Conservation (phyloP, 495 filamentous ascomycete genomes). For the Neurospora sp. region DNA sequence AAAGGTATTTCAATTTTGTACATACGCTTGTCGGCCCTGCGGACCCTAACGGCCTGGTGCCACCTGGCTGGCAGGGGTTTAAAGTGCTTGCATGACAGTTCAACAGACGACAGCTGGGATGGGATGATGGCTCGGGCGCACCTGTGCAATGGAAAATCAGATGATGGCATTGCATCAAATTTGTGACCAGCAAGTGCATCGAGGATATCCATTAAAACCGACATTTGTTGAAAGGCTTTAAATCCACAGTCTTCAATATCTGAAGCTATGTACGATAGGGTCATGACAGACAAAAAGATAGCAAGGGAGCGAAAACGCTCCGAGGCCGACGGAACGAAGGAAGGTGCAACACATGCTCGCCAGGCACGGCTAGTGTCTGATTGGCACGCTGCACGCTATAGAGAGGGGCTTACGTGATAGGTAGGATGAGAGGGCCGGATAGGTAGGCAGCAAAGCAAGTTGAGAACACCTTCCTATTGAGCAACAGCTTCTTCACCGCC, state of each 20-base stretch:
- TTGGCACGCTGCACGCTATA: neutral
- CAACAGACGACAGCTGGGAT: neutral
- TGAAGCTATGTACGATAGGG: neutral
- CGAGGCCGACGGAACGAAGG: neutral
- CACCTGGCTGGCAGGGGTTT: slow-evolving; percentile 2
- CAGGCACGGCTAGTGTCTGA: neutral
- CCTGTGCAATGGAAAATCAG: neutral
- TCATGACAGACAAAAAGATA: neutral
- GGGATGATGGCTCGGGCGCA: neutral
- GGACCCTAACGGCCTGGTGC: neutral
- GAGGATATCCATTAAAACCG: neutral
- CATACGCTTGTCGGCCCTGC: neutral
- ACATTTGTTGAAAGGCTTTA: neutral
- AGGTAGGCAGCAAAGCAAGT: neutral
- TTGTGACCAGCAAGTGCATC: neutral
- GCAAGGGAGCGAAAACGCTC: neutral
- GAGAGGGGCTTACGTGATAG: neutral
- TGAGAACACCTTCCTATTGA: neutral
- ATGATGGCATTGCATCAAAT: neutral
- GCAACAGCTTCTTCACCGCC: neutral
- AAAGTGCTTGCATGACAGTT: slow-evolving; percentile 7
- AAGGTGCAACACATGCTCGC: neutral
- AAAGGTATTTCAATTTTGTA: neutral
- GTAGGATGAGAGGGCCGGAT: neutral
- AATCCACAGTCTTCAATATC: neutral